Evolutionary conservation across 2,329 filamentous ascomycete species (phyloP), one percentile per base, ranked within the genome.

Genomic region (Aspergillus eucalypticola): DNA sequence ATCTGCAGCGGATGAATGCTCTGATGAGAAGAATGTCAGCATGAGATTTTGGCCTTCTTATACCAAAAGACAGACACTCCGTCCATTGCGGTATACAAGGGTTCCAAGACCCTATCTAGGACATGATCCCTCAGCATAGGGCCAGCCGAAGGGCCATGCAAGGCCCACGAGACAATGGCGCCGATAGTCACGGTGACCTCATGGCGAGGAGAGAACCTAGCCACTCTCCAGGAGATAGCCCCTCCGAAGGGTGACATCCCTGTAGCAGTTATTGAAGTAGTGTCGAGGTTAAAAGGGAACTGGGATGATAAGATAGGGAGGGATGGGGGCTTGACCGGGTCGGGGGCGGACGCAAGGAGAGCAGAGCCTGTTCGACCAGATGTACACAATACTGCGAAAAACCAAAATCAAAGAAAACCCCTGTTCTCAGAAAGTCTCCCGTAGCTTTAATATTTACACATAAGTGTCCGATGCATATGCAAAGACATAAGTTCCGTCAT

Each of bases 331-430:
- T 21, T 25, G 38, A 19, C 53, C 23, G 27, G 53, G n/a, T 27
- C 56, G 44, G 54, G 53, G 52, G 42, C 41, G 13, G 35, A 63
- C 32, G 60, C 58, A 60, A 64, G 61, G 60, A 50, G 62, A 13
- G 39, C 51, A 62, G 55, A 46, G 23, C 25, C 17, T 48, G 21
- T 42, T n/a, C 19, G 38, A 44, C 38, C 29, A 59, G 29, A 17
- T 21, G 15, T 54, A 35, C 35, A 39, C 25, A 15, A 13, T 44
- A 58, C 41, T 44, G 46, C 35, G 4, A 21, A 27, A 29, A 51
- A n/a, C 27, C 23, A 32, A 3, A 38, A 19, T 27, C 11, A 49
- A 15, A 3, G 32, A 35, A 41, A 21, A 42, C 29, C 21, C 32
- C 29, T 50, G 39, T 10, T 35, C 23, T 17, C 35, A 38, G 35